A percentile compares a stretch with the other conserved stretches of the same genome.
phyloP scores from a whole-genome alignment of 208 protist species.

The Leishmania aethiopica region DNA sequence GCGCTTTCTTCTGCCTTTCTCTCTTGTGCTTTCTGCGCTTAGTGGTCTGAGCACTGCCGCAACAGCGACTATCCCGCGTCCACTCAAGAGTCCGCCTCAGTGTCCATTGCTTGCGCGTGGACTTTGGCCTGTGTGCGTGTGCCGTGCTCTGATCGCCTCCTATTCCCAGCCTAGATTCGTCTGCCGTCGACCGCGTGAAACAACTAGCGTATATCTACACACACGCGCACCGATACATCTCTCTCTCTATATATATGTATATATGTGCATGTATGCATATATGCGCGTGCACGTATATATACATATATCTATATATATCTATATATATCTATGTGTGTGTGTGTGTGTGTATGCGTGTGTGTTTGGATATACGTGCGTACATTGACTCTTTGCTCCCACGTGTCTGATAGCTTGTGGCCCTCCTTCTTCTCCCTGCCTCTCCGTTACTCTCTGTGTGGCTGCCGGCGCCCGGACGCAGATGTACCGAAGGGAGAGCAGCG shows the following conservation, averaged over 20 bases:
- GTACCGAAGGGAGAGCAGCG: background rate
- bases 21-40: background rate
- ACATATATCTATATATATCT: background rate
- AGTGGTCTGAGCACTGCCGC: background rate
- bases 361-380: background rate
- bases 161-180: background rate
- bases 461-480: background rate
- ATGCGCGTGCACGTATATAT: background rate
- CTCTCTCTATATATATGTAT: background rate
- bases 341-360: background rate
- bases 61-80: background rate
- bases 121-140: background rate
- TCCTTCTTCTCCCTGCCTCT: background rate
- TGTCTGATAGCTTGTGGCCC: background rate
- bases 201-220: background rate
- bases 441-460: no score
- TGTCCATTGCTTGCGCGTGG: background rate
- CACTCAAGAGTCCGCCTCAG: background rate
- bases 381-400: background rate
- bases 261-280: background rate
- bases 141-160: background rate
- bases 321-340: background rate
- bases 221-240: background rate
- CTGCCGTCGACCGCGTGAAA: background rate
- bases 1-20: background rate